Evolutionary conservation across 345 rosid species (phyloP), one percentile per base, ranked within the genome.

Genomic region (Mercurialis annua): DNA sequence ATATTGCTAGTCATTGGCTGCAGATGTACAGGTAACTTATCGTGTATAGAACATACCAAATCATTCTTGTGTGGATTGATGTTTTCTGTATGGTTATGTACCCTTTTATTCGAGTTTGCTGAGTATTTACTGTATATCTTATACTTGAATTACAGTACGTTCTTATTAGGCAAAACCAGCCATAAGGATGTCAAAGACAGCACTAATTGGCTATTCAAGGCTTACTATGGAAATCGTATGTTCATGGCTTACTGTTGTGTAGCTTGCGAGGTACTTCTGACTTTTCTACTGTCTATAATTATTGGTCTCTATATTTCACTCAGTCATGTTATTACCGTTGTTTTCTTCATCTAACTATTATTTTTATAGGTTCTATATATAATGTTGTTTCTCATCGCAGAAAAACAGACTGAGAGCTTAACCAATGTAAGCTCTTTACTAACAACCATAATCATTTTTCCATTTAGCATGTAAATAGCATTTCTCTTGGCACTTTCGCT

Each of bases 151-250:
- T 79, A 74, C 96, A 90, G 97, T 73, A 90, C 98, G 38, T 93
- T 89, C 84, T 84, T 93, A 77, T 48, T 72, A 50, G 96, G 99
- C 71, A 93, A 91, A 80, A 74, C 81, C 59, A 93, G 92, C 78
- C 98, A 93, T 66, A 93, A 89, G 80, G 98, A 93, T 77, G 96
- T 93, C 51, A 89, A 85, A 76, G 95, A 93, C 78, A 93, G 97
- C 81, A 83, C 86, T 16, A 93, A 71, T 74, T 90, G 96, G 98
- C 91, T 93, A 74, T 90, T 90, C 77, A 90, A 48, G 78, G 86
- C 85, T 51, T 93, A 93, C 85, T 93, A 90, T 75, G 98, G 98
- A 42, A 89, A 90, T 75, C 77, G 98, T 23, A 81, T 86, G 86
- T 91, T 93, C 78, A 90, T 93, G 96, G 87, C 87, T 67, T 93